phyloP scores from a whole-genome alignment of 1,284 basidiomycete genomes.

The Apiotrichum gamsii region DNA sequence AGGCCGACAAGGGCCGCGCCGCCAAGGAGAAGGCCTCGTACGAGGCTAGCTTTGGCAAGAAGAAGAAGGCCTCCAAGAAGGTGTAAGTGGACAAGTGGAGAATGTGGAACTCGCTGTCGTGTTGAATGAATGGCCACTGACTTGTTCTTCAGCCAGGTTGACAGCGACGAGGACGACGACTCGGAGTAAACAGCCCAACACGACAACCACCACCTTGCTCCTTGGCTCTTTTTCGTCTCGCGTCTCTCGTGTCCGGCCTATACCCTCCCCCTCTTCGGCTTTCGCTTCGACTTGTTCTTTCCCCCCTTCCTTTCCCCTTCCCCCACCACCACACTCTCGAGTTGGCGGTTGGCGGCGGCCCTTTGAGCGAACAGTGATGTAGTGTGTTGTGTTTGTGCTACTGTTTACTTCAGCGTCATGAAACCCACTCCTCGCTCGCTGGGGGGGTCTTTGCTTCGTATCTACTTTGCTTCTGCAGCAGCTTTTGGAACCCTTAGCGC shows the following conservation, averaged over 20 bases:
- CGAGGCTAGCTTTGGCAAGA: conserved; percentile 50
- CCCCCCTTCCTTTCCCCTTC: neutral
- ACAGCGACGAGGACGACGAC: conserved; percentile 30
- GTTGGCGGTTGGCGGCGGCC: no score
- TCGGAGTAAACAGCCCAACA: conserved; percentile 19
- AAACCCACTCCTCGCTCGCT: no score
- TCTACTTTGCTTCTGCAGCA: conserved; percentile 2
- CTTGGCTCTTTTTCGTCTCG: neutral
- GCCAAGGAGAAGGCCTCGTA: conserved; percentile 54
- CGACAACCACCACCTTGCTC: no score
- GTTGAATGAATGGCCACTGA: no score
- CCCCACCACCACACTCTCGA: no score
- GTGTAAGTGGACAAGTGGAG: neutral
- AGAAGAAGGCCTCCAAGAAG: conserved; percentile 20
- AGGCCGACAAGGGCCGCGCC: conserved; percentile 71
- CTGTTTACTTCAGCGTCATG: no score
- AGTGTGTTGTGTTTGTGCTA: no score
- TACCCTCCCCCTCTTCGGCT: neutral
- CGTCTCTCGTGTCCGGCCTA: no score
- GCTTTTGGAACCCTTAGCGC: conserved; percentile 3
- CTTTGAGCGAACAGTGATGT: no score
- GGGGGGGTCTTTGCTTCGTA: neutral
- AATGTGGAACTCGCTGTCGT: no score
- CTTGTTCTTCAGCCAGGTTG: no score
- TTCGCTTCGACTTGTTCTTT: neutral